Evolutionary conservation across 345 rosid species (phyloP), one percentile per base, ranked within the genome.

Genomic region (Eucalyptus tenuipes): DNA sequence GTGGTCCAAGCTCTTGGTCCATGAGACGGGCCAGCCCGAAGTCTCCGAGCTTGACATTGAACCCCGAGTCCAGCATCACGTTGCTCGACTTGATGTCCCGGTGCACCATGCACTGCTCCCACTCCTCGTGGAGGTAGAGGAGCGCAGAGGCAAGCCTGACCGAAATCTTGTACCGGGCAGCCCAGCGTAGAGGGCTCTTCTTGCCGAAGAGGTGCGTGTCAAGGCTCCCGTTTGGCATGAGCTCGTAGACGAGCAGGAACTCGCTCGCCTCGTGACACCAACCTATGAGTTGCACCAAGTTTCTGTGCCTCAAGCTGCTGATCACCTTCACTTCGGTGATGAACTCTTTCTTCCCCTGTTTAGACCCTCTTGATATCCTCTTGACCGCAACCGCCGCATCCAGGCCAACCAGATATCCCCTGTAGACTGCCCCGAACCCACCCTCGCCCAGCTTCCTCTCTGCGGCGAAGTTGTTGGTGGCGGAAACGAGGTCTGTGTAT

Each of bases 41-140:
- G 89, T 96, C 97, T 24, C 96, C 96, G 2, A 96, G 94, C 91
- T 94, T 96, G 88, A 88, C 96, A 31, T 91, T 92, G 88, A 95
- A 95, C 57, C 87, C 90, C 3, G 96, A 92, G 89, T 95, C 96
- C 1, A 96, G 88, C 91, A 89, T 79, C 49, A 91, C 49, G 42
- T 93, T 93, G 66, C 91, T 91, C 4, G 92, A 86, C 87, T 93
- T 93, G 57, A 91, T 90, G 45, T 93, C 94, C 3, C 92, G 85
- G 55, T 91, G 94, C 13, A 91, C 75, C 68, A 91, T 92, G 33
- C 91, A 91, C 15, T 59, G 89, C 14, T 93, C 89, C n/a, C 94
- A 79, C 48, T 88, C 89, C 86, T 89, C 89, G 31, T 91, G 93
- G 33, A 91, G 68, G 84, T 93, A 89, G 50, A 88, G 89, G 49